Percentiles rank a stretch among this genome's conserved stretches.
Conservation (phyloP, 2,329 filamentous ascomycete genomes). For the Fusarium nurragi region DNA sequence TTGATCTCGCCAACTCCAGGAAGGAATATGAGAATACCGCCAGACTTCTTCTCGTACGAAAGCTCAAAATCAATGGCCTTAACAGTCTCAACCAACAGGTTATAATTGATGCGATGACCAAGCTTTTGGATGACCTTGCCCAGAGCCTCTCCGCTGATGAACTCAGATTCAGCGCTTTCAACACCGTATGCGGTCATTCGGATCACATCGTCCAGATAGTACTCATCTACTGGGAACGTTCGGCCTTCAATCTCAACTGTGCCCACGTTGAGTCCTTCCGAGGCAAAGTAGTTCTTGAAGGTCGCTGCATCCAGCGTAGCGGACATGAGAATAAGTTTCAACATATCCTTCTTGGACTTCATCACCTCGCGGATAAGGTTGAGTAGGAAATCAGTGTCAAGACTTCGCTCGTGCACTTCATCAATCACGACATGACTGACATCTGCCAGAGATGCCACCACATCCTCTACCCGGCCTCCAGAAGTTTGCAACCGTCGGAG, state of each 20-base stretch:
- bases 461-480: conserved; percentile 80
- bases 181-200: conserved; percentile 81
- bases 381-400: conserved; percentile 98
- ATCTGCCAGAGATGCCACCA: conserved; percentile 83
- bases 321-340: conserved; percentile 98
- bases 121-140: conserved; percentile 77
- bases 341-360: conserved; percentile 80
- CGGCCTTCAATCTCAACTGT: conserved; percentile 91
- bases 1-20: conserved; percentile 94
- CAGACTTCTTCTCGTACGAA: conserved; percentile 67
- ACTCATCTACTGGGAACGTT: conserved; percentile 88
- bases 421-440: conserved; percentile 96
- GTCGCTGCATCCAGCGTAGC: conserved; percentile 92
- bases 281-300: conserved; percentile 64
- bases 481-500: conserved; percentile 92
- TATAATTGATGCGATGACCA: conserved; percentile 90
- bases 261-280: conserved; percentile 70
- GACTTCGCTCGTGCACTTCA: conserved; percentile 95
- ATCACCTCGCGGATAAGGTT: conserved; percentile 86
- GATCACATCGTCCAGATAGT: conserved; percentile 89
- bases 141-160: conserved; percentile 64
- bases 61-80: conserved; percentile 83
- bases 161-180: conserved; percentile 58
- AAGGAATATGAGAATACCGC: conserved; percentile 94
- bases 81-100: conserved; percentile 82